A percentile compares a stretch with the other conserved stretches of the same genome.
These are phyloP conservation scores for Peronospora farinosa DNA, from an alignment of 352 stramenopile genomes.

Conservation along the genomic window DNA sequence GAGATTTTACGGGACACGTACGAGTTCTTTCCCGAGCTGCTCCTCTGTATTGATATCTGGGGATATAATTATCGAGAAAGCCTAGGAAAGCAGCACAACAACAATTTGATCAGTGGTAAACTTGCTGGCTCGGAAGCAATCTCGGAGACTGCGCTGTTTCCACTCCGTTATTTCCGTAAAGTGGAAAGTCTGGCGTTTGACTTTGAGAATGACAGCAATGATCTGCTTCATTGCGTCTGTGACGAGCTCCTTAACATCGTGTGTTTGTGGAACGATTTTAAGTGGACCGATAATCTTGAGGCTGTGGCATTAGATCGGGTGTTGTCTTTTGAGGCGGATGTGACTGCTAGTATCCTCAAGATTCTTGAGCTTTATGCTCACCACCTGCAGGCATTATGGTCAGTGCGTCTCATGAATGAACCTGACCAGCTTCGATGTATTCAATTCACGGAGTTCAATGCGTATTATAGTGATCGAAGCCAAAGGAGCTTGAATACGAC, in stretches of 20 bases:
- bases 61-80: constrained; percentile 43
- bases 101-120: constrained; percentile 12
- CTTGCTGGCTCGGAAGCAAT: not conserved
- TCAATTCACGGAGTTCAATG: constrained; percentile 63
- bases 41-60: constrained; percentile 64
- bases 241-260: constrained; percentile 69
- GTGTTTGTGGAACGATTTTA: constrained; percentile 75
- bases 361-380: constrained; percentile 53
- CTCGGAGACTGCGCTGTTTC: constrained; percentile 25
- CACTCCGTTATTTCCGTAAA: constrained; percentile 36
- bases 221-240: constrained; percentile 54
- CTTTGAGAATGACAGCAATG: constrained; percentile 57
- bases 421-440: constrained; percentile 41
- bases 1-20: constrained; percentile 58
- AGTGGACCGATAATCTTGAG: constrained; percentile 57
- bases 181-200: constrained; percentile 50
- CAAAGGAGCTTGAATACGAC: constrained; percentile 24
- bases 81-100: constrained; percentile 18
- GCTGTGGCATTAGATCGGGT: constrained; percentile 42
- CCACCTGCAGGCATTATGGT: constrained; percentile 58
- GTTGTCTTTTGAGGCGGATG: constrained; percentile 49
- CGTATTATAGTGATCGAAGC: constrained; percentile 59
- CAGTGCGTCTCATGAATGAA: constrained; percentile 34
- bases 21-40: constrained; percentile 61
- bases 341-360: constrained; percentile 54